Percentiles rank a stretch among this genome's conserved stretches.
Conservation (phyloP, 805 yeast species). For the Hermanozyma aechmeae region DNA sequence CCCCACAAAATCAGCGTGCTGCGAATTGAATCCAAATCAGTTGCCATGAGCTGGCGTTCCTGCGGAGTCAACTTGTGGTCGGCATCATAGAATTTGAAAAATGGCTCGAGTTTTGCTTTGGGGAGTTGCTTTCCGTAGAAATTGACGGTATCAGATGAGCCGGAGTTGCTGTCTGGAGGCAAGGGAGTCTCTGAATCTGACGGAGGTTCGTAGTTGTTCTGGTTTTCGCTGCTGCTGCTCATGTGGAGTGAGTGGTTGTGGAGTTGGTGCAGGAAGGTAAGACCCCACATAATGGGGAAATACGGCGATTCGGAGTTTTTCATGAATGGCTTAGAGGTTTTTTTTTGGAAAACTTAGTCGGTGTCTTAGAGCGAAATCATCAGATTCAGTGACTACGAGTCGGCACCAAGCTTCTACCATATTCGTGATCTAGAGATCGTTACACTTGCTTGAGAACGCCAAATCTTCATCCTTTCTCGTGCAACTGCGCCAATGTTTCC, state of each 20-base stretch:
- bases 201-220: not conserved
- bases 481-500: not conserved
- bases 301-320: too few relatives aligned
- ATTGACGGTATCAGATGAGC: slow-evolving; percentile 2
- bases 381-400: too few relatives aligned
- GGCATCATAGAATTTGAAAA: slow-evolving; percentile 37
- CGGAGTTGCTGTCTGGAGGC: not conserved
- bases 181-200: not conserved
- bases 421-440: not conserved
- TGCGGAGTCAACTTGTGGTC: slow-evolving; percentile 33
- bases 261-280: not conserved
- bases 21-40: slow-evolving; percentile 26
- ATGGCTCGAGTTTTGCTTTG: slow-evolving; percentile 27
- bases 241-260: not conserved
- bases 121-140: slow-evolving; percentile 13
- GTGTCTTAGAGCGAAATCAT: too few relatives aligned
- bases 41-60: slow-evolving; percentile 34
- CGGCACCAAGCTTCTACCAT: not conserved
- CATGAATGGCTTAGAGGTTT: too few relatives aligned
- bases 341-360: too few relatives aligned
- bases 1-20: slow-evolving; percentile 25
- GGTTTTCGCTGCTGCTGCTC: too few relatives aligned
- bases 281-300: slow-evolving; percentile 1
- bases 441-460: not conserved
- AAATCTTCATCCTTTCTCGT: not conserved